phyloP scores from a whole-genome alignment of 2,329 filamentous ascomycete genomes.

The Aureobasidium zeae region DNA sequence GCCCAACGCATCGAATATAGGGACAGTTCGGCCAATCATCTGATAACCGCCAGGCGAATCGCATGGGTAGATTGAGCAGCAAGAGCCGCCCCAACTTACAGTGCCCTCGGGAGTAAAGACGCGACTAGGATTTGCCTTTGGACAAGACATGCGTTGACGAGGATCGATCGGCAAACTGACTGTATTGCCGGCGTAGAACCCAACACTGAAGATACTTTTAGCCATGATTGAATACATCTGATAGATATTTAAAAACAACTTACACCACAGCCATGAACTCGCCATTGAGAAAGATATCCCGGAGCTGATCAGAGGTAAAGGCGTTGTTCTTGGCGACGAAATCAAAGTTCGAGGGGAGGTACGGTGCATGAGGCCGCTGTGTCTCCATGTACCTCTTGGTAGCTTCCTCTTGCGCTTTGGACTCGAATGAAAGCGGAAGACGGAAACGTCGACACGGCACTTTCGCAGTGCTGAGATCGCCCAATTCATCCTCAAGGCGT shows the following conservation, averaged over 20 bases:
- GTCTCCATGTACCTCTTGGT: constrained; percentile 53
- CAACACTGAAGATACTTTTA: too few species aligned
- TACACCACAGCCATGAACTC: constrained; percentile 44
- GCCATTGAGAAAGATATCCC: constrained; percentile 43
- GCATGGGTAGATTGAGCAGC: constrained; percentile 47
- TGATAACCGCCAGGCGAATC: constrained; percentile 50
- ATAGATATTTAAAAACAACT: too few species aligned
- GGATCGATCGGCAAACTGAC: constrained; percentile 46
- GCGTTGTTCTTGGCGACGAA: constrained; percentile 50
- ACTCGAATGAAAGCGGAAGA: constrained; percentile 37
- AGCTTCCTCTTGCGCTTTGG: constrained; percentile 40
- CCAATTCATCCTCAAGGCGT: constrained; percentile 33
- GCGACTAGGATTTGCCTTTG: constrained; percentile 49
- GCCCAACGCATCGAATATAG: constrained; percentile 45
- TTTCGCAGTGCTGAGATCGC: constrained; percentile 33
- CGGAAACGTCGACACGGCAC: constrained; percentile 36
- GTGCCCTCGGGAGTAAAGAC: constrained; percentile 50
- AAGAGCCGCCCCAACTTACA: constrained; percentile 47
- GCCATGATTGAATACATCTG: too few species aligned
- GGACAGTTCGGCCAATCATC: constrained; percentile 43
- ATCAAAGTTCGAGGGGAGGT: constrained; percentile 52
- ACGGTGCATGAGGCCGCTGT: constrained; percentile 51
- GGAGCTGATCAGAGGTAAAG: constrained; percentile 40
- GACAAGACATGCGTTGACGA: constrained; percentile 42
- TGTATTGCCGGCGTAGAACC: constrained; percentile 45